These are phyloP conservation scores for Salix viminalis DNA, from an alignment of 345 rosid genomes.

Conservation along the genomic window DNA sequence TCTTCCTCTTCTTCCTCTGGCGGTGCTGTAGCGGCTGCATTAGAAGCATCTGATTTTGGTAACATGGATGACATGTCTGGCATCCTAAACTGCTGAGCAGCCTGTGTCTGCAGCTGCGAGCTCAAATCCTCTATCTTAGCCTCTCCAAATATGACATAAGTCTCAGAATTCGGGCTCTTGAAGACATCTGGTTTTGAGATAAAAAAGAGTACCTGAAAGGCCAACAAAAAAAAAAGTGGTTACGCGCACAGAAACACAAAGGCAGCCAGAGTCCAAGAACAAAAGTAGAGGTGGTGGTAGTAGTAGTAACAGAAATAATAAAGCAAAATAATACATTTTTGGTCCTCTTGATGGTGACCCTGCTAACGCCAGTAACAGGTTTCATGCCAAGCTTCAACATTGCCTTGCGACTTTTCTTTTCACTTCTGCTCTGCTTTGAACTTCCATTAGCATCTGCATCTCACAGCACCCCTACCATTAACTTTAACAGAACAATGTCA, in stretches of 20 bases:
- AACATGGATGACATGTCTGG: slow-evolving; percentile 58
- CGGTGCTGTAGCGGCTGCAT: slow-evolving; percentile 17
- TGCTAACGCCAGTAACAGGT: slow-evolving; percentile 68
- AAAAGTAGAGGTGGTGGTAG: neutral
- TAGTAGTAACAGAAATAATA: neutral
- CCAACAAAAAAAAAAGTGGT: neutral
- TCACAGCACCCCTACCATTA: slow-evolving; percentile 1
- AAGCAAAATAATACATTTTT: slow-evolving; percentile 46
- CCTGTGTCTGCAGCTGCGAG: slow-evolving; percentile 87
- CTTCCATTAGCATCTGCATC: slow-evolving; percentile 60
- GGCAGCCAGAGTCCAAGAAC: neutral
- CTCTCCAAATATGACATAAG: slow-evolving; percentile 81
- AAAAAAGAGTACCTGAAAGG: slow-evolving; percentile 64
- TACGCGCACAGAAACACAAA: slow-evolving; percentile 1
- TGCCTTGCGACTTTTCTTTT: slow-evolving; percentile 83
- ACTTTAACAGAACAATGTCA: neutral
- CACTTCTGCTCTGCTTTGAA: slow-evolving; percentile 84
- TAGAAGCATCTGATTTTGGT: slow-evolving; percentile 53
- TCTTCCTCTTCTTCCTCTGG: slow-evolving; percentile 80
- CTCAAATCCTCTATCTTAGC: slow-evolving; percentile 92
- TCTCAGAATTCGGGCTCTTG: slow-evolving; percentile 84
- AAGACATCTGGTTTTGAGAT: slow-evolving; percentile 85
- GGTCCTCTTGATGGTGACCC: slow-evolving; percentile 82
- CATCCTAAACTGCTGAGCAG: slow-evolving; percentile 84
- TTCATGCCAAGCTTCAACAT: slow-evolving; percentile 86